These are phyloP conservation scores for Hypomyces perniciosus DNA, from an alignment of 2,329 filamentous ascomycete genomes.

Conservation along the genomic window DNA sequence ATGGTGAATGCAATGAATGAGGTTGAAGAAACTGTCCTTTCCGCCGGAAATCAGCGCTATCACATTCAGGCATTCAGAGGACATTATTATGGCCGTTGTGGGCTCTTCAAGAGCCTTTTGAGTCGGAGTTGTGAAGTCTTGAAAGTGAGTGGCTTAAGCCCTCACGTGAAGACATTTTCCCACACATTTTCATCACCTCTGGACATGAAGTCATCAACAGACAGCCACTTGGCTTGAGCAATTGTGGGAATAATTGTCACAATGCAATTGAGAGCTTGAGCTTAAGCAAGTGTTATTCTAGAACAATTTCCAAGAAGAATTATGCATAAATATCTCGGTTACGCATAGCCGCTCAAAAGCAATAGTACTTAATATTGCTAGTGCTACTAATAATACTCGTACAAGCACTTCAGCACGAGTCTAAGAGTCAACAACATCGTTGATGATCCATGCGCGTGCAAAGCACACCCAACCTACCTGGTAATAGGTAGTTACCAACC, in stretches of 20 bases:
- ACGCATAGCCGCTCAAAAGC: too few species aligned
- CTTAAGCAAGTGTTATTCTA: too few species aligned
- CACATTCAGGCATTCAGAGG: slow-evolving; percentile 56
- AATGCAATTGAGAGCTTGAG: too few species aligned
- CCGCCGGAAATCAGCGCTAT: slow-evolving; percentile 92
- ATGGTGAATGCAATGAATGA: slow-evolving; percentile 82
- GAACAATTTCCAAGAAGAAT: too few species aligned
- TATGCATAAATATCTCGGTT: too few species aligned
- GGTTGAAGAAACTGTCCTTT: slow-evolving; percentile 92
- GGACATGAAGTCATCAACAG: background rate
- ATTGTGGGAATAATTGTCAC: too few species aligned
- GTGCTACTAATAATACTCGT: background rate
- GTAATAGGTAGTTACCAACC: too few species aligned
- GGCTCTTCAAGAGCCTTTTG: background rate
- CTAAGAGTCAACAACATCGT: background rate
- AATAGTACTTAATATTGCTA: background rate
- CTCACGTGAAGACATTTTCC: slow-evolving; percentile 11
- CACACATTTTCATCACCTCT: background rate
- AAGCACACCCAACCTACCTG: too few species aligned
- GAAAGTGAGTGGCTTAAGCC: background rate
- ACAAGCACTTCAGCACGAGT: background rate
- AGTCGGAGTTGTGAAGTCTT: too few species aligned
- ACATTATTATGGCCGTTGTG: slow-evolving; percentile 27
- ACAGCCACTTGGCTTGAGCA: background rate
- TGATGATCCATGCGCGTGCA: background rate